Conservation (phyloP, 768 basidiomycete genomes). For the Glaciozyma antarctica region DNA sequence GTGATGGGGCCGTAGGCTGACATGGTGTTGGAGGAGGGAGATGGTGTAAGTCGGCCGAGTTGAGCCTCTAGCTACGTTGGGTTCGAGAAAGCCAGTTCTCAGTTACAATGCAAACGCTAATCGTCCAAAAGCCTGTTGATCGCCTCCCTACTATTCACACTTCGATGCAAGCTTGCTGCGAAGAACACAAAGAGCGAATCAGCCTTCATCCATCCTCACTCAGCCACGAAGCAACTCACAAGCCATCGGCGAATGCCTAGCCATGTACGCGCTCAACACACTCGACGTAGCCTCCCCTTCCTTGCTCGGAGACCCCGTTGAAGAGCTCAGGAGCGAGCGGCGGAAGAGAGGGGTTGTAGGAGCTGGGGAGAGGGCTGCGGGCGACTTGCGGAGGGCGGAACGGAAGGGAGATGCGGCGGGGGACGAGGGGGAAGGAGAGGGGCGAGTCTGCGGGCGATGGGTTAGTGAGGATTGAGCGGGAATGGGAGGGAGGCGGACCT, state of each 20-base stretch:
- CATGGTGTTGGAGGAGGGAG: slow-evolving; percentile 41
- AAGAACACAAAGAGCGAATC: not conserved
- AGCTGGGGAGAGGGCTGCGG: not conserved
- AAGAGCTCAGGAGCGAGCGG: not conserved
- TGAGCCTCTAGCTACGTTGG: not conserved
- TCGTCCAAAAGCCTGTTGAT: slow-evolving; percentile 23
- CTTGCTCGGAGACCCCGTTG: not conserved
- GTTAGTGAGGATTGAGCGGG: not conserved
- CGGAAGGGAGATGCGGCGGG: not conserved
- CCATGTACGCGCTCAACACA: slow-evolving; percentile 18
- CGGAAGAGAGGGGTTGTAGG: not conserved
- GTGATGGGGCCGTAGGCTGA: slow-evolving; percentile 64
- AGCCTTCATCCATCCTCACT: not conserved
- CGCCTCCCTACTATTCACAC: slow-evolving; percentile 18
- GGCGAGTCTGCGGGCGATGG: slow-evolving; percentile 11
- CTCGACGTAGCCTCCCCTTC: not conserved
- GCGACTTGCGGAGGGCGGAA: slow-evolving; percentile 21
- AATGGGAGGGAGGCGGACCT: slow-evolving; percentile 2
- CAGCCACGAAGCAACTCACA: not conserved
- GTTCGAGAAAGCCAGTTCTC: no score
- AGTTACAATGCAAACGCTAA: not conserved
- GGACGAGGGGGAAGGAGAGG: slow-evolving; percentile 11
- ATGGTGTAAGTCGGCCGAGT: not conserved
- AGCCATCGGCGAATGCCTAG: slow-evolving; percentile 17
- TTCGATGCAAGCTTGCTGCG: not conserved